Base-by-base conservation (phyloP, 2,329 filamentous ascomycete genomes). In the Alternaria angustiovoidea region DNA sequence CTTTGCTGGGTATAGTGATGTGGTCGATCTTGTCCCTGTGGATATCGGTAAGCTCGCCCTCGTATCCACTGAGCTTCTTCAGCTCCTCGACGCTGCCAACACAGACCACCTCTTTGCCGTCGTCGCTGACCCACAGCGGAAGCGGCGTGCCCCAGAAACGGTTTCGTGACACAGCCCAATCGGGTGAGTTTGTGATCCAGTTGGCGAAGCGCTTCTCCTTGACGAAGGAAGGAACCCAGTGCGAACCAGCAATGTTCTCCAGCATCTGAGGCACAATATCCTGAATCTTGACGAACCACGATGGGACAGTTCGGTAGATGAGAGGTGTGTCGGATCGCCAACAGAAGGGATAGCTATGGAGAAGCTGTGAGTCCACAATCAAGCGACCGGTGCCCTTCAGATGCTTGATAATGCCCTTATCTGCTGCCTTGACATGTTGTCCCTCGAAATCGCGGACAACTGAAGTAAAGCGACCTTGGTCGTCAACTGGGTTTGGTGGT, bases 141-240 rank as follows among this genome's bases (percentile, higher is more conserved):
- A 97, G 88, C 2, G 94, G 94, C 0, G 93, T 97, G 51, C 94
- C 94, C 94, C 94, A 97, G 80, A 96, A 98, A 57, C 94, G 87
- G 78, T 96, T 97, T 67, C 94, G 86, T 54, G 93, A 95, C 32
- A 98, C 91, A 75, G 97, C 96, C 94, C 94, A 98, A 79, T 98
- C 94, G 60, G 91, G 89, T 14, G 94, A 94, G 75, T 94, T 94
- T 61, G 86, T 84, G 64, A 98, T 94, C 94, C 94, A 97, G 81
- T 89, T 95, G 46, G 90, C 87, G 72, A 98, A 98, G 14, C 94
- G 89, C 75, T 90, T 91, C 72, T 97, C 94, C 79, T 97, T 97
- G 63, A 98, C 93, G 69, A 92, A 91, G 1, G 86, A 88, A 1
- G 94, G 94, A 1, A 96, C 93, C 94, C 94, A 98, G 75, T 96